A percentile compares a stretch with the other conserved stretches of the same genome.
Conservation (phyloP, 1,284 basidiomycete species). For the Pterulicium gracile region DNA sequence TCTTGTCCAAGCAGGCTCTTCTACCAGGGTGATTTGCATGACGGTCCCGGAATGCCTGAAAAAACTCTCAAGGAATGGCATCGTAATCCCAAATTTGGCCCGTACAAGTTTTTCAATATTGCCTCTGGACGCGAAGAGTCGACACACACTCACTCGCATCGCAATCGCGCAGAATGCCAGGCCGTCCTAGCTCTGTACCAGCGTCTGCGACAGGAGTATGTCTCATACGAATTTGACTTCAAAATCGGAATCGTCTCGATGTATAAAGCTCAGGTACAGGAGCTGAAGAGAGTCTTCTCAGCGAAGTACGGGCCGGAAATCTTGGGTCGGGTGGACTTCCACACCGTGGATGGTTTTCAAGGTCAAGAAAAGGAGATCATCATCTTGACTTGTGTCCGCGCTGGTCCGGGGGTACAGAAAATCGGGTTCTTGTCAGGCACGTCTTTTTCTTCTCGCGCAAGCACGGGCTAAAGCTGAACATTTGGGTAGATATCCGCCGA, state of each 20-base stretch:
- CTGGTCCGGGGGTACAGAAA: slow-evolving; percentile 67
- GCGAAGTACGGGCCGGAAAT: slow-evolving; percentile 69
- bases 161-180: slow-evolving; percentile 71
- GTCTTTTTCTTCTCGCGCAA: too few species aligned
- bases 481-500: slow-evolving; percentile 58
- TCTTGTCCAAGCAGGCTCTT: slow-evolving; percentile 84
- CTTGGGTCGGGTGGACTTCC: slow-evolving; percentile 76
- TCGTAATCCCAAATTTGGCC: slow-evolving; percentile 64
- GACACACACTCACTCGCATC: slow-evolving; percentile 57
- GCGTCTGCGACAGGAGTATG: slow-evolving; percentile 61
- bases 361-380: slow-evolving; percentile 97
- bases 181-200: slow-evolving; percentile 76
- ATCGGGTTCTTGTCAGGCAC: slow-evolving; percentile 86
- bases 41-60: slow-evolving; percentile 82
- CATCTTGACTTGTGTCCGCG: slow-evolving; percentile 89
- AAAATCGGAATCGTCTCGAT: slow-evolving; percentile 89
- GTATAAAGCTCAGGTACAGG: slow-evolving; percentile 87
- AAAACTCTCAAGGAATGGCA: slow-evolving; percentile 91
- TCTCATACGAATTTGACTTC: slow-evolving; percentile 56
- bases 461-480: too few species aligned
- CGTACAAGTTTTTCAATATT: slow-evolving; percentile 88
- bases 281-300: slow-evolving; percentile 67
- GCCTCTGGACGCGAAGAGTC: slow-evolving; percentile 46
- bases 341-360: slow-evolving; percentile 97
- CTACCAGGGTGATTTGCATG: slow-evolving; percentile 73